These are phyloP conservation scores for Termitomyces sp. DNA, from an alignment of 768 basidiomycete genomes.

Conservation along the genomic window DNA sequence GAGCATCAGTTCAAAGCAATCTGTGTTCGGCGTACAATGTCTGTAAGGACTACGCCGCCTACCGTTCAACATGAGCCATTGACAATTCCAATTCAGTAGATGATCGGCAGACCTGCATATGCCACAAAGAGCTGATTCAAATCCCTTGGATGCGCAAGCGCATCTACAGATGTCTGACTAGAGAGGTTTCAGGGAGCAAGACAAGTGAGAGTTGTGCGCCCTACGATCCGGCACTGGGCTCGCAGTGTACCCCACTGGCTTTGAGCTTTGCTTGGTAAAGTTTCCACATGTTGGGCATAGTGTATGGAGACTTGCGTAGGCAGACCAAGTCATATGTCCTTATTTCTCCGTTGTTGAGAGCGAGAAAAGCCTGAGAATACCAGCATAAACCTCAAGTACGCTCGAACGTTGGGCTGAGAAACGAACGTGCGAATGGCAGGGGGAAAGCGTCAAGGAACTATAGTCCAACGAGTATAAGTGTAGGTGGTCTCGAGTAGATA, in stretches of 20 bases:
- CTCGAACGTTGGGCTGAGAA: neutral
- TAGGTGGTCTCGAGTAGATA: neutral
- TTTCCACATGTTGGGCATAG: conserved; percentile 73
- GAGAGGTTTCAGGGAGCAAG: neutral
- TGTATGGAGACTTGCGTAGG: conserved; percentile 58
- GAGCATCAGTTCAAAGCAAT: neutral
- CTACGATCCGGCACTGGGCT: conserved; percentile 29
- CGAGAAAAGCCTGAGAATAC: conserved; percentile 38
- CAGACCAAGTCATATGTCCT: conserved; percentile 75
- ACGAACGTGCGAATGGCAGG: conserved; percentile 69
- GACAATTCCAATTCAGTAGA: neutral
- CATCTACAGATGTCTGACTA: conserved; percentile 52
- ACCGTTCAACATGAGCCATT: neutral
- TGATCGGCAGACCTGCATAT: conserved; percentile 54
- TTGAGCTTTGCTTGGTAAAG: conserved; percentile 56
- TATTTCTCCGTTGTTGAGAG: conserved; percentile 49
- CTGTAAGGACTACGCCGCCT: conserved; percentile 59
- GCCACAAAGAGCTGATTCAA: conserved; percentile 67
- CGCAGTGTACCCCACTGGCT: conserved; percentile 34
- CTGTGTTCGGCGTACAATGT: conserved; percentile 39
- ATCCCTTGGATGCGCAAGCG: conserved; percentile 66
- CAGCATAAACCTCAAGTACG: conserved; percentile 13
- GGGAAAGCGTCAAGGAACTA: conserved; percentile 59
- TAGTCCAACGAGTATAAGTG: neutral
- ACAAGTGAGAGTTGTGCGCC: neutral